A percentile compares a stretch with the other conserved stretches of the same genome.
Conservation (phyloP, 352 stramenopile species). For the Phytophthora nicotianae region DNA sequence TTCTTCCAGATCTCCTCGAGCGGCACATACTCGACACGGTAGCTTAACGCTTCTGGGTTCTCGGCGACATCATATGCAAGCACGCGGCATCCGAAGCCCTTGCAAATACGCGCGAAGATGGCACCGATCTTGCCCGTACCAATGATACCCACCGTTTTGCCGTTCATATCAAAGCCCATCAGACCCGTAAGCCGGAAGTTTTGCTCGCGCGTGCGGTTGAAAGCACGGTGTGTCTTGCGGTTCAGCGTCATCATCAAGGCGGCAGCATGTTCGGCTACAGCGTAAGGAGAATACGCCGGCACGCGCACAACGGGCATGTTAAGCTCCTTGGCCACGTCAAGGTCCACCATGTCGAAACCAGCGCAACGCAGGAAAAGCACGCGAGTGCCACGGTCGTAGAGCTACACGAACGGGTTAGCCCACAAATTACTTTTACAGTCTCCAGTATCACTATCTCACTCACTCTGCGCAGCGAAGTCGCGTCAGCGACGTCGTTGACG, state of each 20-base stretch:
- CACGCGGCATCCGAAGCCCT: slow-evolving; percentile 36
- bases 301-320: slow-evolving; percentile 66
- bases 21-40: slow-evolving; percentile 46
- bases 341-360: slow-evolving; percentile 82
- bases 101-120: slow-evolving; percentile 55
- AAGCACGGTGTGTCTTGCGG: slow-evolving; percentile 76
- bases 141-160: slow-evolving; percentile 78
- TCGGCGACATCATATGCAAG: slow-evolving; percentile 72
- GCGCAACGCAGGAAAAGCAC: slow-evolving; percentile 83
- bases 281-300: slow-evolving; percentile 78
- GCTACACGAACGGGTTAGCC: background rate
- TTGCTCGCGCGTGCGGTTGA: slow-evolving; percentile 75
- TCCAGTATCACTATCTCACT: background rate
- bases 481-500: slow-evolving; percentile 85
- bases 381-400: slow-evolving; percentile 54
- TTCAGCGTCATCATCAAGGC: slow-evolving; percentile 86
- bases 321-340: slow-evolving; percentile 63
- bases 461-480: slow-evolving; percentile 56
- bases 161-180: slow-evolving; percentile 71
- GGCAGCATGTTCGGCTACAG: slow-evolving; percentile 79
- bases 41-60: slow-evolving; percentile 49
- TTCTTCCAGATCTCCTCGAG: slow-evolving; percentile 62
- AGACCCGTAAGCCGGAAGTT: slow-evolving; percentile 75
- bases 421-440: background rate
- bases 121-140: slow-evolving; percentile 57